phyloP scores from a whole-genome alignment of 2,329 filamentous ascomycete genomes.

The Alternaria solani region DNA sequence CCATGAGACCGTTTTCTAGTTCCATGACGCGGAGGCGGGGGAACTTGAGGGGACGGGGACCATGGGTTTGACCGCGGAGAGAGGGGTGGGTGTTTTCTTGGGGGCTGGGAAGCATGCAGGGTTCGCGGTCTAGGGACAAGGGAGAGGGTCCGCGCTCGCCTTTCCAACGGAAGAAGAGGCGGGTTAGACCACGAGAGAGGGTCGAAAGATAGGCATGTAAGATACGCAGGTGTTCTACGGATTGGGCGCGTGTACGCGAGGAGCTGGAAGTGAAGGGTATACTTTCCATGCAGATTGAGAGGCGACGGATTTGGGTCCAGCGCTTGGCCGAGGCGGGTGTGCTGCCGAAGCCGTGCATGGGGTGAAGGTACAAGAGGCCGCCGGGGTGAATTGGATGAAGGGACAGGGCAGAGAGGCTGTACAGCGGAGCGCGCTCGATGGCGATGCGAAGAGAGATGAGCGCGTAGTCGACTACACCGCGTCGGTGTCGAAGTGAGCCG shows the following conservation, averaged over 20 bases:
- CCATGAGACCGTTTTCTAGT: constrained; percentile 76
- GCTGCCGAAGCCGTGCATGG: constrained; percentile 75
- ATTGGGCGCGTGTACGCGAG: constrained; percentile 67
- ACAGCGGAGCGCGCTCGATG: constrained; percentile 74
- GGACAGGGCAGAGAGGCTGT: constrained; percentile 72
- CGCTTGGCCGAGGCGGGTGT: constrained; percentile 74
- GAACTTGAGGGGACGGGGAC: constrained; percentile 64
- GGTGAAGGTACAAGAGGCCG: constrained; percentile 79
- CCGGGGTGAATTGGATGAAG: constrained; percentile 77
- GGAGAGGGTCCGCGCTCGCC: constrained; percentile 77
- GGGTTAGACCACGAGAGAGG: constrained; percentile 72
- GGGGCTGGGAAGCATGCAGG: constrained; percentile 68
- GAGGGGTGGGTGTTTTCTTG: constrained; percentile 39
- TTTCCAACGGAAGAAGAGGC: constrained; percentile 80
- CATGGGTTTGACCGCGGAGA: constrained; percentile 42
- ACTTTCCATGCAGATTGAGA: constrained; percentile 74
- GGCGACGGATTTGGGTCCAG: constrained; percentile 79
- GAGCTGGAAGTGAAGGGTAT: constrained; percentile 67
- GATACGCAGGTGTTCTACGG: constrained; percentile 68
- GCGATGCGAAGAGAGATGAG: constrained; percentile 87
- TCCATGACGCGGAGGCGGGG: constrained; percentile 72
- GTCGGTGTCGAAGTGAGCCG: constrained; percentile 71
- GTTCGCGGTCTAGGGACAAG: constrained; percentile 72
- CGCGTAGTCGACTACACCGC: constrained; percentile 84
- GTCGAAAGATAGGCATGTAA: constrained; percentile 80